Percentiles rank a stretch among this genome's conserved stretches.
phyloP scores from a whole-genome alignment of 371 early-diverging fungal species.

The Umbelopsis sp. region DNA sequence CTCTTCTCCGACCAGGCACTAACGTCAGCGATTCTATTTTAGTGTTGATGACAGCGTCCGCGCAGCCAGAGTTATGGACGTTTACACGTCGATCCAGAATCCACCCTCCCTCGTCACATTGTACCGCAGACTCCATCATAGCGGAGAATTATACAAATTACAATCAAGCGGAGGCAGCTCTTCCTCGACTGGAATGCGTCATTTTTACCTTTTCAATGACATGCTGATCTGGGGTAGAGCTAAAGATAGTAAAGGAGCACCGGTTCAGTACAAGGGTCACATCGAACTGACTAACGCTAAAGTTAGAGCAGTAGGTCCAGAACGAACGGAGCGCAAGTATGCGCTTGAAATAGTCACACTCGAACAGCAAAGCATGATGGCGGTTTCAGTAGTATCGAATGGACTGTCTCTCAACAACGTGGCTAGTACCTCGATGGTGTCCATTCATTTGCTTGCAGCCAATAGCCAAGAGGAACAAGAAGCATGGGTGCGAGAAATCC shows the following conservation, averaged over 20 bases:
- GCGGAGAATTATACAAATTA: neutral
- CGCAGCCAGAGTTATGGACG: slow-evolving; percentile 15
- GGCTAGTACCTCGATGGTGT: too few relatives aligned
- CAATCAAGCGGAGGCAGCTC: neutral
- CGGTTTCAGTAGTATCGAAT: neutral
- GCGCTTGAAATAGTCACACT: neutral
- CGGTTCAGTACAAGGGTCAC: slow-evolving; percentile 7
- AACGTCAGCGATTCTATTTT: neutral
- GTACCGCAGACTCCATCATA: slow-evolving; percentile 1
- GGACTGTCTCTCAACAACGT: neutral
- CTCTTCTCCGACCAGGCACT: neutral
- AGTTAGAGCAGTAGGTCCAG: slow-evolving; percentile 8
- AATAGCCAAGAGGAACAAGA: slow-evolving; percentile 16
- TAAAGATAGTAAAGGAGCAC: slow-evolving; percentile 17
- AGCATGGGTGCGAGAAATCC: slow-evolving; percentile 8
- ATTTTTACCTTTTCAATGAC: slow-evolving; percentile 10
- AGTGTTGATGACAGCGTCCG: neutral
- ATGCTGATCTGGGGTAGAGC: slow-evolving; percentile 8
- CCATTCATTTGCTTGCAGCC: neutral
- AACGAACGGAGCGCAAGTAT: slow-evolving; percentile 13
- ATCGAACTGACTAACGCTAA: slow-evolving; percentile 4
- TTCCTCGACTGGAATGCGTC: neutral
- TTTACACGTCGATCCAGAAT: neutral
- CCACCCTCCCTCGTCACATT: neutral
- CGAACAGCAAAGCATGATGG: neutral